Evolutionary conservation across 306 rosid genomes (phyloP).

Genomic region (Acacia acuminata): DNA sequence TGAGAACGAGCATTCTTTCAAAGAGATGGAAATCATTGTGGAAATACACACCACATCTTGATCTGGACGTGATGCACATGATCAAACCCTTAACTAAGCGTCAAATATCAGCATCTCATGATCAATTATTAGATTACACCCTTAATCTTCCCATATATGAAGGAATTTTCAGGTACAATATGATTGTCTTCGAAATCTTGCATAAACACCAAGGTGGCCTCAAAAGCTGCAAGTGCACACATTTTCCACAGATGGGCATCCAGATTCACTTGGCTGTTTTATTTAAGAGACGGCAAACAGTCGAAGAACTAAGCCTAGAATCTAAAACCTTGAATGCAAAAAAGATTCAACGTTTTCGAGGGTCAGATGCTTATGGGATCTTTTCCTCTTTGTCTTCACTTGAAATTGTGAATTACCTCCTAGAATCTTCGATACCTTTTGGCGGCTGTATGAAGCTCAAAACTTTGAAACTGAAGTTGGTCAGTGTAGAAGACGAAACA

Average conservation of each 20-base stretch:
- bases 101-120: neutral
- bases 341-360: too few relatives aligned
- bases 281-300: neutral
- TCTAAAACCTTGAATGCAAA: neutral
- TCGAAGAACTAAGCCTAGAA: conserved; percentile 16
- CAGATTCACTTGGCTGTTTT: neutral
- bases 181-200: neutral
- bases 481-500: neutral
- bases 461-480: neutral
- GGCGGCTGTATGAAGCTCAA: conserved; percentile 9
- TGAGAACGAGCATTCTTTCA: conserved; percentile 8
- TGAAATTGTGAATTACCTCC: conserved; percentile 1
- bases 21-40: conserved; percentile 9
- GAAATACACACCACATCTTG: neutral
- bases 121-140: neutral
- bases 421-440: neutral
- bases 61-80: neutral
- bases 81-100: neutral
- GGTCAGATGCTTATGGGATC: too few relatives aligned
- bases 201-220: neutral
- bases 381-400: conserved; percentile 24
- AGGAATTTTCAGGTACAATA: neutral
- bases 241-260: neutral
- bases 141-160: too few relatives aligned
- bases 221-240: neutral